phyloP scores from a whole-genome alignment of 2,329 filamentous ascomycete species.

The Sphaerulina musiva region DNA sequence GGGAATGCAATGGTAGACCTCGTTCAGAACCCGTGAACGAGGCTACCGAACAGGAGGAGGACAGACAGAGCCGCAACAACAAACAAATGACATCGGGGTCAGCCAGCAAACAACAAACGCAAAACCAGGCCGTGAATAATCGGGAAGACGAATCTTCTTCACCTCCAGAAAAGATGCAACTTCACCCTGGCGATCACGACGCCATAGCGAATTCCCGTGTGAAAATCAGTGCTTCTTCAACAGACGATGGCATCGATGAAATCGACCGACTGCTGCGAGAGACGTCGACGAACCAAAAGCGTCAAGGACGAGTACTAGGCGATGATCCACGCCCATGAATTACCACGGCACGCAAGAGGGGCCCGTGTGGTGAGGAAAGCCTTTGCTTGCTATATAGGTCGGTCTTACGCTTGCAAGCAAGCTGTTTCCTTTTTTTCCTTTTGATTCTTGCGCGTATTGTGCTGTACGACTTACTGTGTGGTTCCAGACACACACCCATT shows the following conservation, averaged over 20 bases:
- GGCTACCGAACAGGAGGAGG: no score
- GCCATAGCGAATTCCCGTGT: conserved; percentile 8
- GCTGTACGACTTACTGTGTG: no score
- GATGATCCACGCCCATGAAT: neutral
- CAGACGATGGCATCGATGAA: conserved; percentile 12
- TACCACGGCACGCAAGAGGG: no score
- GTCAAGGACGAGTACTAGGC: neutral
- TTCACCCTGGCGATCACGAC: conserved; percentile 20
- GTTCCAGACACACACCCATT: no score
- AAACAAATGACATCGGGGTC: no score
- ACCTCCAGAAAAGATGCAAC: conserved; percentile 11
- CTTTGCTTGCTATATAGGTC: no score
- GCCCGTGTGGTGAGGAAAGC: no score
- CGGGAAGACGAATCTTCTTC: neutral
- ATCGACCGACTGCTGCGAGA: conserved; percentile 18
- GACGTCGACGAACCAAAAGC: conserved; percentile 18
- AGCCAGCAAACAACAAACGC: no score
- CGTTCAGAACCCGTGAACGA: neutral
- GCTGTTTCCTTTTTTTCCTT: no score
- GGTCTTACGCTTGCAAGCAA: no score
- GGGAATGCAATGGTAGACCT: neutral
- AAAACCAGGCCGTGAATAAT: neutral
- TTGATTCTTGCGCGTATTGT: no score
- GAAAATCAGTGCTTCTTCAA: neutral
- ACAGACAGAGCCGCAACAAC: no score